These are phyloP conservation scores for Spiraea crenata DNA, from an alignment of 331 rosid genomes.

Conservation along the genomic window DNA sequence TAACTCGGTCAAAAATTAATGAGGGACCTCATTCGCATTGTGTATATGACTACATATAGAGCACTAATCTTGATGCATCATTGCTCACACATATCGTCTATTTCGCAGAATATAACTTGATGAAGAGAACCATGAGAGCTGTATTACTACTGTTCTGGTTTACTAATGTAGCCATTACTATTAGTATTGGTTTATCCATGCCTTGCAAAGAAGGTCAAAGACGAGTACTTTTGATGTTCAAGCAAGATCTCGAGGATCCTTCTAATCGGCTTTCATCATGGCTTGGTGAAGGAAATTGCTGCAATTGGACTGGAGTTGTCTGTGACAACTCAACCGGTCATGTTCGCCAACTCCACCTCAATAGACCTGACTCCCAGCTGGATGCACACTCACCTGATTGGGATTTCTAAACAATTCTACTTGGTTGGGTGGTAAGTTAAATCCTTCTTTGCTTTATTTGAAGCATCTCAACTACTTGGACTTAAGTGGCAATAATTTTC, in stretches of 20 bases:
- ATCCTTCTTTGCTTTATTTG: slow-evolving; percentile 22
- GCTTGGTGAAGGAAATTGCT: slow-evolving; percentile 10
- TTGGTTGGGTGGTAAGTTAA: slow-evolving; percentile 6
- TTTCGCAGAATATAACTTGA: background rate
- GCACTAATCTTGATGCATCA: too few species aligned
- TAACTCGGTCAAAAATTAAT: too few species aligned
- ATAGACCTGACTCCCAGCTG: background rate
- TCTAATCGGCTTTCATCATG: slow-evolving; percentile 24
- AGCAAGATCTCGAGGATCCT: slow-evolving; percentile 21
- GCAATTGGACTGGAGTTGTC: slow-evolving; percentile 28
- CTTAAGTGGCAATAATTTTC: slow-evolving; percentile 21
- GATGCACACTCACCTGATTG: background rate
- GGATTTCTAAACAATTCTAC: too few species aligned
- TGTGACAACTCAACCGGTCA: slow-evolving; percentile 16
- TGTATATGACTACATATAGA: too few species aligned
- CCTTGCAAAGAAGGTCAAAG: background rate
- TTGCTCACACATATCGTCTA: background rate
- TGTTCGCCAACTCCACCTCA: background rate
- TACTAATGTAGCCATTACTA: background rate
- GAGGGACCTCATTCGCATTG: too few species aligned
- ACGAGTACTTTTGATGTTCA: slow-evolving; percentile 20
- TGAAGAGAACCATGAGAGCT: background rate
- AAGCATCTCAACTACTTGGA: slow-evolving; percentile 29
- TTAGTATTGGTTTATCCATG: background rate
- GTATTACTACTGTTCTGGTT: background rate